Evolutionary conservation across 345 rosid species (phyloP).

Genomic region (Syzygium grande): DNA sequence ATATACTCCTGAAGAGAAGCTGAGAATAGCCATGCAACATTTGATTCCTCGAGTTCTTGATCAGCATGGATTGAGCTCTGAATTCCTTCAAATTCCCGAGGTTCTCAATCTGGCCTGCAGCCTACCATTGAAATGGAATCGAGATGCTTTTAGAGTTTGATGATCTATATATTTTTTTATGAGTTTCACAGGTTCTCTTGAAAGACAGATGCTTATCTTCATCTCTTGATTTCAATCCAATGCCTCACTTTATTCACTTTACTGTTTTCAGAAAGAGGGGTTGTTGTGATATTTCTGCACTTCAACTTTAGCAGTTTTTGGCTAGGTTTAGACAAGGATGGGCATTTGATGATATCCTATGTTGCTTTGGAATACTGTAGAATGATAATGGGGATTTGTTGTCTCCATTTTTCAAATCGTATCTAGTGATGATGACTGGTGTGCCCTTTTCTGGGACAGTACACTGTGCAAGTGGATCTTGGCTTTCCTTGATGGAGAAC

Average conservation of each 20-base stretch:
- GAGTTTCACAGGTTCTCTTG: not conserved
- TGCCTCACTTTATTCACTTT: not conserved
- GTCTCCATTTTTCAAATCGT: not conserved
- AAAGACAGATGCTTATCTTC: not conserved
- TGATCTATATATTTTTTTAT: not conserved
- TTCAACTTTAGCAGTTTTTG: not conserved
- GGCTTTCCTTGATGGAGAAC: not conserved
- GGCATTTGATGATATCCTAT: not conserved
- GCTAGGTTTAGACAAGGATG: not conserved
- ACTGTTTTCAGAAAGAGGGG: not conserved
- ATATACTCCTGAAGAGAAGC: conserved; percentile 94
- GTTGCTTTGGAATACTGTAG: not conserved
- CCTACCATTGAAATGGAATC: not conserved
- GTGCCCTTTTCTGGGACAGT: not conserved
- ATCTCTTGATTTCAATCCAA: not conserved
- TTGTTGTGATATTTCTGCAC: not conserved
- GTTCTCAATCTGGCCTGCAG: conserved; percentile 22
- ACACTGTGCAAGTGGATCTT: not conserved
- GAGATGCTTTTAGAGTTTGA: not conserved
- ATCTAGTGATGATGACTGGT: not conserved
- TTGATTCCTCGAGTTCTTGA: conserved; percentile 93
- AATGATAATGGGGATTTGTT: not conserved
- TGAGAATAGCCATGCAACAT: conserved; percentile 84
- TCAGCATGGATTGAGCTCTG: conserved; percentile 84
- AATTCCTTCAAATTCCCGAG: conserved; percentile 94